Conservation (phyloP, 1,139 yeast genomes). For the Nakaseomyces delphensis region DNA sequence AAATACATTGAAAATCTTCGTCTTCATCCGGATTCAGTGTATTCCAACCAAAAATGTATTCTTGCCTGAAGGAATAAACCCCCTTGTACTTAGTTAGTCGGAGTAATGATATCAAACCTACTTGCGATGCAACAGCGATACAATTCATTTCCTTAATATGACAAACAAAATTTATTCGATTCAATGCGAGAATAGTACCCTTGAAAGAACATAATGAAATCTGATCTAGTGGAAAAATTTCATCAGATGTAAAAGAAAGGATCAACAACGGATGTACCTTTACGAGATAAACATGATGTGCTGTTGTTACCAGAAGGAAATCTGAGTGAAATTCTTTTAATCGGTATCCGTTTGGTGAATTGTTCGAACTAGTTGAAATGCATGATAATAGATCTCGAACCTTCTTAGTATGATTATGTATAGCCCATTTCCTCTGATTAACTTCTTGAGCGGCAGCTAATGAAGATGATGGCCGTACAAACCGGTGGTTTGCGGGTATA, state of each 20-base stretch:
- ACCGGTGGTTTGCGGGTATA: not conserved
- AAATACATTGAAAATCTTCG: constrained; percentile 10
- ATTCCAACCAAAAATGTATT: constrained; percentile 20
- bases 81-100: constrained; percentile 48
- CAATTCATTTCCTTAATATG: constrained; percentile 47
- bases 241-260: constrained; percentile 36
- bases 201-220: constrained; percentile 29
- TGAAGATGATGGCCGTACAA: constrained; percentile 4
- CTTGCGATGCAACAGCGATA: constrained; percentile 44
- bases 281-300: constrained; percentile 13
- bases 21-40: constrained; percentile 1
- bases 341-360: constrained; percentile 15
- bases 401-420: constrained; percentile 20
- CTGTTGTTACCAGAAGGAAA: constrained; percentile 21
- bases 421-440: constrained; percentile 14
- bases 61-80: constrained; percentile 45
- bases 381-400: constrained; percentile 10
- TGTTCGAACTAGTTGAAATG: constrained; percentile 10
- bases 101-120: constrained; percentile 44
- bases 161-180: constrained; percentile 42
- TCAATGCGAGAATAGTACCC: constrained; percentile 33
- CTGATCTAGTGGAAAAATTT: constrained; percentile 34
- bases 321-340: constrained; percentile 15
- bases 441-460: constrained; percentile 2
- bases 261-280: constrained; percentile 35